phyloP scores from a whole-genome alignment of 2,329 filamentous ascomycete species.

The Diaporthe sp. region DNA sequence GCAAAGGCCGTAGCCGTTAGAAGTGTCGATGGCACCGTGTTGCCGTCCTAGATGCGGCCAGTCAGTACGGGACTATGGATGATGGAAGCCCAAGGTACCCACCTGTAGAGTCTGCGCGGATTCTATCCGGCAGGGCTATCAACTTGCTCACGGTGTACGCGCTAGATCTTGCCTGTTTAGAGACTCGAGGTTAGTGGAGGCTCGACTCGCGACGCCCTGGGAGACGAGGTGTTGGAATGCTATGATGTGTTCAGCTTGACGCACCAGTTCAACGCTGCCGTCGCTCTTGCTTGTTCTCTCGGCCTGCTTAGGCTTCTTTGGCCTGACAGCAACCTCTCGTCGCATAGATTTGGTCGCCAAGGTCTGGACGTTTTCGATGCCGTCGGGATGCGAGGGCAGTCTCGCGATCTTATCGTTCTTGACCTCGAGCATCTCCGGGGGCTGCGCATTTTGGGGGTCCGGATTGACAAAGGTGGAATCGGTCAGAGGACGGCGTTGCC shows the following conservation, averaged over 20 bases:
- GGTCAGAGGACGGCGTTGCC: conserved; percentile 69
- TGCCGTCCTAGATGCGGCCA: conserved; percentile 66
- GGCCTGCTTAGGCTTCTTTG: conserved; percentile 73
- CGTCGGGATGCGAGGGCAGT: conserved; percentile 61
- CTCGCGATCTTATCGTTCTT: conserved; percentile 66
- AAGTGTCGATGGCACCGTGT: conserved; percentile 75
- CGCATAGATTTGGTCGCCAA: conserved; percentile 42
- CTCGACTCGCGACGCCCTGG: background rate
- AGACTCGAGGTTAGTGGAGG: conserved; percentile 44
- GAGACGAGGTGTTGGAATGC: background rate
- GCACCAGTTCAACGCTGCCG: conserved; percentile 75
- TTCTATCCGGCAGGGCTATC: conserved; percentile 83
- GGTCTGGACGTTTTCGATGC: conserved; percentile 57
- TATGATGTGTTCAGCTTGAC: conserved; percentile 45
- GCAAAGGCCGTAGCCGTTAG: conserved; percentile 81
- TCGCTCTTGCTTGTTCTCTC: conserved; percentile 77
- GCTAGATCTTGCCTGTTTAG: conserved; percentile 80
- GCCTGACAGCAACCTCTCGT: conserved; percentile 71
- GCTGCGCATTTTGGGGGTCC: conserved; percentile 52
- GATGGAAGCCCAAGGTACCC: conserved; percentile 51
- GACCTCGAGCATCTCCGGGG: conserved; percentile 68
- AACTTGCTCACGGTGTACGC: conserved; percentile 90
- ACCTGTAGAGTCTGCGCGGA: conserved; percentile 78
- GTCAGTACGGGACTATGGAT: background rate
- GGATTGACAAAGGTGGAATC: conserved; percentile 71